phyloP scores from a whole-genome alignment of 495 filamentous ascomycete genomes.

The Penicillium dipodomyicola region DNA sequence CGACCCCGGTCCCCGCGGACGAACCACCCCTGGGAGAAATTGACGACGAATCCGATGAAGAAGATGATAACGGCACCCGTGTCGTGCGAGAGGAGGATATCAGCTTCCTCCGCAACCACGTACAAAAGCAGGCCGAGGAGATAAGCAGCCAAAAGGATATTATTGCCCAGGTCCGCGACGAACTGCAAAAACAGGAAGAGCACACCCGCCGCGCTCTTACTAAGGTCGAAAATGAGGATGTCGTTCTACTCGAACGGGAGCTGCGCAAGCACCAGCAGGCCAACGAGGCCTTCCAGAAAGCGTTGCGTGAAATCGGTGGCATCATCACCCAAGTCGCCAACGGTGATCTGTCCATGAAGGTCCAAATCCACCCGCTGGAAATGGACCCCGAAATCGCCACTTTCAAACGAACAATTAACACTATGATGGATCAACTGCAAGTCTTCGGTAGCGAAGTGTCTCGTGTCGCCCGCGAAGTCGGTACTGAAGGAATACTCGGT shows the following conservation, averaged over 20 bases:
- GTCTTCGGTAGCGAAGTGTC: constrained; percentile 98
- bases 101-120: constrained; percentile 67
- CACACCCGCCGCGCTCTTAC: constrained; percentile 54
- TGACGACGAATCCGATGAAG: constrained; percentile 43
- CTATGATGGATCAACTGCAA: constrained; percentile 98
- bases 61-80: constrained; percentile 42
- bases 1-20: constrained; percentile 27
- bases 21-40: constrained; percentile 33
- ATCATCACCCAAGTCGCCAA: constrained; percentile 95
- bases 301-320: constrained; percentile 91
- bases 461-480: constrained; percentile 92
- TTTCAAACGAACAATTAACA: constrained; percentile 96
- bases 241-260: constrained; percentile 77
- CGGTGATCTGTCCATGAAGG: constrained; percentile 96
- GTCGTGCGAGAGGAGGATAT: constrained; percentile 67
- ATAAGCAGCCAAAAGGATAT: constrained; percentile 72
- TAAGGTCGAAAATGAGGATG: constrained; percentile 62
- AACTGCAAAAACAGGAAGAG: constrained; percentile 60
- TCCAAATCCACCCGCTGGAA: constrained; percentile 90
- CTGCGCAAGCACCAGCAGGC: constrained; percentile 95
- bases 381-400: constrained; percentile 99
- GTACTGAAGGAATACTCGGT: constrained; percentile 94
- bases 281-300: constrained; percentile 98
- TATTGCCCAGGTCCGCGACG: constrained; percentile 65
- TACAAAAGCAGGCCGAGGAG: constrained; percentile 74